A percentile compares a stretch with the other conserved stretches of the same genome.
Conservation (phyloP, 495 filamentous ascomycete genomes). For the Symbiotaphrina buchneri region DNA sequence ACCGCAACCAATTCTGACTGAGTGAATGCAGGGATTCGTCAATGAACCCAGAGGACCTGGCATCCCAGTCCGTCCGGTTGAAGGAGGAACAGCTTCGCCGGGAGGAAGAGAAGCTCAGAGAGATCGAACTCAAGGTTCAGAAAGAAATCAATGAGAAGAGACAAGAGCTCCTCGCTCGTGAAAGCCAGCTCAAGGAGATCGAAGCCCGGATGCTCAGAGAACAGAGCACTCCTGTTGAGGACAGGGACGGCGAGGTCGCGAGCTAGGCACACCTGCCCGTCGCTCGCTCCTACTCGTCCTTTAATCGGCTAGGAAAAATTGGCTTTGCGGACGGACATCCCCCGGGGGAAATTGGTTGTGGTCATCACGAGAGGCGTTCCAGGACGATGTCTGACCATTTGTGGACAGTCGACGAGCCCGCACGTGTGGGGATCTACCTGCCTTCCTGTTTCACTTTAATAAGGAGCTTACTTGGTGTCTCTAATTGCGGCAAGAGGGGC, state of each 20-base stretch:
- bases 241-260: conserved; percentile 23
- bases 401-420: no score
- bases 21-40: conserved; percentile 30
- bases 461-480: no score
- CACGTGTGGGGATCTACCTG: no score
- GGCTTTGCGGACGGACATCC: no score
- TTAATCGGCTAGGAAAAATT: no score
- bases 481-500: no score
- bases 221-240: conserved; percentile 24
- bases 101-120: conserved; percentile 97
- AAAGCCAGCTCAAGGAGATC: conserved; percentile 95
- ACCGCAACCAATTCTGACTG: conserved; percentile 12
- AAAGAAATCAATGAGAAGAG: conserved; percentile 99
- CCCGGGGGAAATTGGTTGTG: no score
- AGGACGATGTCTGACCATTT: no score
- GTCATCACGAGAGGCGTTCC: no score
- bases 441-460: no score
- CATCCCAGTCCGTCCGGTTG: conserved; percentile 85
- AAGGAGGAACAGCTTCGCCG: conserved; percentile 98
- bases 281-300: no score
- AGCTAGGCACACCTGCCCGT: no score
- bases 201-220: conserved; percentile 59
- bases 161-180: conserved; percentile 90
- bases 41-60: conserved; percentile 94
- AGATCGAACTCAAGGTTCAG: conserved; percentile 98